Base-by-base conservation (phyloP, 1,139 yeast species). In the Zygoascus meyerae region DNA sequence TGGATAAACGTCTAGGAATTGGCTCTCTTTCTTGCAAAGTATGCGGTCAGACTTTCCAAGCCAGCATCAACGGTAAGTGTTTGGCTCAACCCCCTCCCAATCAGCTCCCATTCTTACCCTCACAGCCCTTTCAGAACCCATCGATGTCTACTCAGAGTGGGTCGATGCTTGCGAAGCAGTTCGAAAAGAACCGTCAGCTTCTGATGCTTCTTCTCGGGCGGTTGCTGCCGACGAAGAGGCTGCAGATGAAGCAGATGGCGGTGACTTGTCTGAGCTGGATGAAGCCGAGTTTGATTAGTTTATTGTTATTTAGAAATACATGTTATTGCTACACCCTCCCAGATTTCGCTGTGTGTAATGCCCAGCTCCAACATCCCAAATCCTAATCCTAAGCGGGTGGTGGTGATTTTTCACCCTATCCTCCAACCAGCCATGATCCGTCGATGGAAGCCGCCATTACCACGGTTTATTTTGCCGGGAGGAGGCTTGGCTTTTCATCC, bases 161-260 rank as follows among this genome's bases (percentile, higher is more conserved):
- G 89, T 89, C 49, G 98, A 92, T 70, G 98, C 97, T 1, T 92
- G 96, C 63, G 98, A 92, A 61, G 96, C 94, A 45, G 94, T 92
- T 16, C 40, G 39, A 16, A 34, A 34, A 34, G 34, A 34, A 14
- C 34, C 38, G 10, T 33, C 37, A 2, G 41, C 41, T n/a, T 29
- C 34, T 11, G 35, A 40, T 16, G 31, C 40, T 5, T 35, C 34
- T 10, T 11, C 34, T 10, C 18, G 18, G 16, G 33, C 45, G 5
- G 28, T 40, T n/a, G 55, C 47, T 18, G 58, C 52, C 32, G 55
- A 52, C n/a, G 48, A 43, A 21, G 53, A 47, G 18, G 47, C 48
- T 4, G 52, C 48, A 9, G 53, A 32, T 4, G 60, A 53, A 39
- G 60, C 45, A 11, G 58, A 52, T 16, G 61, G 53, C 18, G 60